Evolutionary conservation across 805 yeast species (phyloP).

Genomic region (Candida mattraensis): DNA sequence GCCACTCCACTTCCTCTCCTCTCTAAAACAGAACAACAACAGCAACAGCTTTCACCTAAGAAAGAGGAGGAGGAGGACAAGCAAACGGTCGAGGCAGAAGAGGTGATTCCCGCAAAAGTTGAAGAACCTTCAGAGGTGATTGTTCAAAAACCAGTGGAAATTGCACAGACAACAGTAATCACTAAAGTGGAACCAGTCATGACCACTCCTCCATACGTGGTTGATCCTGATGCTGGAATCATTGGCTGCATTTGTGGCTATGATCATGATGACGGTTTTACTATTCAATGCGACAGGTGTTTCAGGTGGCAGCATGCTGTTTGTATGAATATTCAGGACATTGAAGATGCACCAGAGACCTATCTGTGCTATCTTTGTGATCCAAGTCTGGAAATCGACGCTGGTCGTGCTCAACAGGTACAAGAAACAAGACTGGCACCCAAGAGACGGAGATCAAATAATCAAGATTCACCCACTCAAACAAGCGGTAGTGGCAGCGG

Average conservation of each 20-base stretch:
- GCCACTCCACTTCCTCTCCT: constrained; percentile 64
- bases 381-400: constrained; percentile 41
- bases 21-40: constrained; percentile 22
- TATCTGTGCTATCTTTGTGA: constrained; percentile 81
- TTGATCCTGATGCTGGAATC: constrained; percentile 78
- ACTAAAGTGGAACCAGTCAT: too few species aligned
- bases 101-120: too few species aligned
- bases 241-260: constrained; percentile 89
- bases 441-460: constrained; percentile 28
- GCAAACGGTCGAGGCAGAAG: neutral
- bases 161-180: constrained; percentile 1
- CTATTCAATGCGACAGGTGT: constrained; percentile 92
- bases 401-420: constrained; percentile 33
- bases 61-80: constrained; percentile 3
- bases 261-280: constrained; percentile 89
- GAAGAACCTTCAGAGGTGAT: neutral
- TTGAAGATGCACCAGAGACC: constrained; percentile 77
- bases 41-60: constrained; percentile 11
- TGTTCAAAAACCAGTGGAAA: constrained; percentile 5
- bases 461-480: constrained; percentile 9
- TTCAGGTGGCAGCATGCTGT: constrained; percentile 93
- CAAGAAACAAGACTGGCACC: constrained; percentile 39
- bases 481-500: neutral
- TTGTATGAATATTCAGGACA: constrained; percentile 78
- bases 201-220: constrained; percentile 47